These are phyloP conservation scores for Acer negundo DNA, from an alignment of 345 rosid species.

Conservation along the genomic window DNA sequence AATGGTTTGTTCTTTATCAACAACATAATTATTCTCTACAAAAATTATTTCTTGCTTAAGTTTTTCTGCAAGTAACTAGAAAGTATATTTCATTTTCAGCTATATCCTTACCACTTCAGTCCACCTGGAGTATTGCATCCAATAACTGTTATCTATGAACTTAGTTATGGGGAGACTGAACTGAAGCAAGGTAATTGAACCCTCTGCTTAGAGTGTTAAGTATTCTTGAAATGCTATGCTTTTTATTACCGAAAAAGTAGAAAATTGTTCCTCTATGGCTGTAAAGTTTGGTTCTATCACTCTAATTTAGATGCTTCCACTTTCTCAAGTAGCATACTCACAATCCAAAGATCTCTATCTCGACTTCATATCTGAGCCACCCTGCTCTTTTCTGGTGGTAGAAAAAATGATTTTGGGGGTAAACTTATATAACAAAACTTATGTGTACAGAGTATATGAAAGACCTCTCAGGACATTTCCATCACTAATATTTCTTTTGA, in stretches of 20 bases:
- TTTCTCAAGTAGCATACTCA: not conserved
- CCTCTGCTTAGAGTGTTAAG: constrained; percentile 5
- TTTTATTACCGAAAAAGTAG: not conserved
- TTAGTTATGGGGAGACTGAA: constrained; percentile 87
- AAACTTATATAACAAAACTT: not conserved
- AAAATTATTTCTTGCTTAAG: not conserved
- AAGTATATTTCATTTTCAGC: constrained; percentile 47
- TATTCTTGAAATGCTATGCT: constrained; percentile 2
- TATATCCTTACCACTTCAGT: constrained; percentile 64
- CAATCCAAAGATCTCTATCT: not conserved
- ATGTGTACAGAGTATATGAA: not conserved
- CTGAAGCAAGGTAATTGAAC: constrained; percentile 71
- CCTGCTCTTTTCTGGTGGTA: not conserved
- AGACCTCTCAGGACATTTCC: not conserved
- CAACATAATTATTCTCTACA: not conserved
- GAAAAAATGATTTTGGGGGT: not conserved
- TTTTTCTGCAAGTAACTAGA: constrained; percentile 19
- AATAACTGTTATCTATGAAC: constrained; percentile 77
- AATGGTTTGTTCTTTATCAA: not conserved
- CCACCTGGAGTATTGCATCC: constrained; percentile 82
- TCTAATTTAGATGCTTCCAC: not conserved
- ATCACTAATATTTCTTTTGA: not conserved
- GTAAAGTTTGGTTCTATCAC: not conserved
- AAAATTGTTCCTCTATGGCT: not conserved
- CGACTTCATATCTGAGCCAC: not conserved